phyloP scores from a whole-genome alignment of 2,329 filamentous ascomycete genomes.

The Colletotrichum sojae region DNA sequence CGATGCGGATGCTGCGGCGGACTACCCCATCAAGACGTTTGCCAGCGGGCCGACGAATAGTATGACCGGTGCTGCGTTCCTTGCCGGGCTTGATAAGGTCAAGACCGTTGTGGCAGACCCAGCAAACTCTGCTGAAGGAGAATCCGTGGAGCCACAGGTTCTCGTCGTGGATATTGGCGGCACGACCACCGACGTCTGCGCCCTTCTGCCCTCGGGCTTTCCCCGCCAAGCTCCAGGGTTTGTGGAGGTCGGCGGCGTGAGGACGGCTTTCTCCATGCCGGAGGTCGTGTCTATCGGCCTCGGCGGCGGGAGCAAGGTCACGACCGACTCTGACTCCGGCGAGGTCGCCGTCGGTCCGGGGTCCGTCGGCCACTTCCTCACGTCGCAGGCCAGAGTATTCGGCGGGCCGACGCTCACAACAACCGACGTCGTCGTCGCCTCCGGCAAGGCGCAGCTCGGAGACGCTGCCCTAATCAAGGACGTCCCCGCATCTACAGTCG shows the following conservation, averaged over 20 bases:
- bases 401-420: constrained; percentile 68
- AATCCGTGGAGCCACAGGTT: constrained; percentile 47
- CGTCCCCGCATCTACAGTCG: constrained; percentile 43
- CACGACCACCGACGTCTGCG: constrained; percentile 73
- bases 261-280: constrained; percentile 72
- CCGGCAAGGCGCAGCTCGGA: constrained; percentile 50
- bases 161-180: constrained; percentile 73
- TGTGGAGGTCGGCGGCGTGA: constrained; percentile 70
- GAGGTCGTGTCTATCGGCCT: constrained; percentile 70
- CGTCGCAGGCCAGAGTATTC: constrained; percentile 64
- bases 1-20: constrained; percentile 60
- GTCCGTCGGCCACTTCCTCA: constrained; percentile 67
- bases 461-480: constrained; percentile 47
- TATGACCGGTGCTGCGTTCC: constrained; percentile 67
- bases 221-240: constrained; percentile 72
- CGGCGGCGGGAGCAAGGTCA: constrained; percentile 64
- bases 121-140: constrained; percentile 3
- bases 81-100: constrained; percentile 61
- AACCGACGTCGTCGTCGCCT: constrained; percentile 64
- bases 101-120: constrained; percentile 2
- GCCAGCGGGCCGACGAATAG: constrained; percentile 69
- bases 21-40: constrained; percentile 67
- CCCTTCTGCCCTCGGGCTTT: constrained; percentile 70
- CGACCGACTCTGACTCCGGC: constrained; percentile 15
- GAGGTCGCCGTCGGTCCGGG: constrained; percentile 66